Evolutionary conservation across 1,139 yeast genomes (phyloP), one percentile per base, ranked within the genome.

Genomic region (Pichia sorboxylosa): DNA sequence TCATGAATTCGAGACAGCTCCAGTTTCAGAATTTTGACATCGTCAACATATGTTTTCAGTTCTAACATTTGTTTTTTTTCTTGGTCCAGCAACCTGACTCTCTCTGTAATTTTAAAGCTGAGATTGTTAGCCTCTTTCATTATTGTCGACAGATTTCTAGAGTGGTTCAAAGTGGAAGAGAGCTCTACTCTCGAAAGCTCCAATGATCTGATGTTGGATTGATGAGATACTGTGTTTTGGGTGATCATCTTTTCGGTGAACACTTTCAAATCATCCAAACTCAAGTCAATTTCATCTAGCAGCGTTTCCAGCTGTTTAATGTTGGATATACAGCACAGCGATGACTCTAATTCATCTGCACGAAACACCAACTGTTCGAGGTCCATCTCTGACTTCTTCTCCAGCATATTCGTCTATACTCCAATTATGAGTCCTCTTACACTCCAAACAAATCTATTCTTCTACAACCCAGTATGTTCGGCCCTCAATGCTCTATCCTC

Each of bases 61-160:
- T 65, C 61, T 32, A 66, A 58, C n/a, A 87, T 84, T 27, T 81
- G 68, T 4, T 65, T 61, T 41, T 80, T 74, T 47, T 85, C 94
- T 32, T 62, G 61, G 51, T 84, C 94, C 29, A 83, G 61, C 6
- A 75, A 57, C 37, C 79, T 66, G 37, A 84, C 82, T 44, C 77
- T 72, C 31, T 68, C 69, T 1, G 94, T 80, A 34, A 84, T 69
- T 14, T 69, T 60, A 27, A 67, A 62, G 3, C 94, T 90, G 39
- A 77, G 62, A 35, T 67, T 69, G 37, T 79, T 73, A 0, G 94
- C 81, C 22, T 65, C 59, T 6, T 73, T 58, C 39, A 79, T 64
- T 21, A 73, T 59, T 22, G 58, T 55, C 13, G 66, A 63, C 39
- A 81, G 57, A 11, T 69, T 64, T 17, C 58, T 48, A 3, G 58